A percentile compares a stretch with the other conserved stretches of the same genome.
These are phyloP conservation scores for Salix dunnii DNA, from an alignment of 345 rosid species.

Conservation along the genomic window DNA sequence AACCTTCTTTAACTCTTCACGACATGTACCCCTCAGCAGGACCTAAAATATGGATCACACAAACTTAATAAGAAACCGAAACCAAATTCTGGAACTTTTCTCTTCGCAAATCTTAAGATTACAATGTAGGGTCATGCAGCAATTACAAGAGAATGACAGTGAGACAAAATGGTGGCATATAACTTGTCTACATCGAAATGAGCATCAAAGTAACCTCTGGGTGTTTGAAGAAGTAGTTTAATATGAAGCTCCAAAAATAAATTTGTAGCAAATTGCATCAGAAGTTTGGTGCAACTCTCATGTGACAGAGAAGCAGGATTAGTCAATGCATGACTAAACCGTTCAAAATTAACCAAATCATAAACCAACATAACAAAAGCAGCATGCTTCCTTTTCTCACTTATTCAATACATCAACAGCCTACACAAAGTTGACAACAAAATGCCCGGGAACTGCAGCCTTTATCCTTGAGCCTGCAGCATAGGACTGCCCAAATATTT, in stretches of 20 bases:
- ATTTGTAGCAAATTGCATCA: background rate
- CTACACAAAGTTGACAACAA: background rate
- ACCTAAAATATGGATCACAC: constrained; percentile 45
- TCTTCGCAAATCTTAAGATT: background rate
- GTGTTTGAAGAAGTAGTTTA: background rate
- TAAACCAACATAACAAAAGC: constrained; percentile 1
- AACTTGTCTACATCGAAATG: background rate
- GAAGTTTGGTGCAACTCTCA: background rate
- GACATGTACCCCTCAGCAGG: constrained; percentile 64
- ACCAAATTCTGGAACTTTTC: constrained; percentile 1
- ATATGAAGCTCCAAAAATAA: background rate
- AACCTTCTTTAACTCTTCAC: constrained; percentile 89
- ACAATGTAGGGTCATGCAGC: background rate
- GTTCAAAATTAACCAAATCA: background rate
- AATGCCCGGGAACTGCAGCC: background rate
- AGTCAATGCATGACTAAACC: background rate
- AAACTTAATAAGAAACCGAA: constrained; percentile 18
- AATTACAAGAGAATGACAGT: background rate
- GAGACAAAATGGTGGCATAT: background rate
- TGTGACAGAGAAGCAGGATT: background rate
- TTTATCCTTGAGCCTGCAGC: background rate
- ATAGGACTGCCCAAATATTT: background rate
- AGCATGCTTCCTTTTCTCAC: background rate
- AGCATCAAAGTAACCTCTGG: background rate
- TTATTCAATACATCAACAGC: background rate